Evolutionary conservation across 345 rosid genomes (phyloP).

Genomic region (Eucalyptus cloeziana): DNA sequence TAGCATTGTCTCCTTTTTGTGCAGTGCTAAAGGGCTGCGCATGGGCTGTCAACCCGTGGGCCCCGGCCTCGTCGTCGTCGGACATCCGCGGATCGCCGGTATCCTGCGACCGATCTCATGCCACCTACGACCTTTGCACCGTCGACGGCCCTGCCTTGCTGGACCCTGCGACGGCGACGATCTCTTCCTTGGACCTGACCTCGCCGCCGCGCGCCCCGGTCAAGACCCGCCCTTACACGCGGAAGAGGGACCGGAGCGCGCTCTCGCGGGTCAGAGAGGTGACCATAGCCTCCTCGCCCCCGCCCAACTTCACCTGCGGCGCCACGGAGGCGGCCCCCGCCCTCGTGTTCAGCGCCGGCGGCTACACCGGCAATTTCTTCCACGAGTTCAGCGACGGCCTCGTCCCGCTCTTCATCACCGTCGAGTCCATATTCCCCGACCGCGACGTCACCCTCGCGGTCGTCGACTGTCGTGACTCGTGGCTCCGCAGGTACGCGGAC

Average conservation of each 20-base stretch:
- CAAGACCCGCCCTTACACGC: constrained; percentile 46
- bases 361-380: constrained; percentile 57
- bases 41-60: not conserved
- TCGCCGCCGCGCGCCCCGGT: not conserved
- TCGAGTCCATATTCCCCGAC: constrained; percentile 9
- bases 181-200: constrained; percentile 8
- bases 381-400: constrained; percentile 59
- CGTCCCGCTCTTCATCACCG: constrained; percentile 58
- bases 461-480: constrained; percentile 30
- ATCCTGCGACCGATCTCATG: constrained; percentile 36
- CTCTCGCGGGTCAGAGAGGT: constrained; percentile 31
- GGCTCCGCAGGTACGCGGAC: constrained; percentile 37
- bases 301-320: constrained; percentile 4
- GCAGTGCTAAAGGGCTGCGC: not conserved
- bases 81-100: not conserved
- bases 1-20: not conserved
- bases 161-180: constrained; percentile 17
- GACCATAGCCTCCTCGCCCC: constrained; percentile 11
- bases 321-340: constrained; percentile 35
- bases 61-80: not conserved
- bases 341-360: constrained; percentile 41
- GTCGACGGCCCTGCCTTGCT: constrained; percentile 28
- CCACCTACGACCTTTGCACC: constrained; percentile 29
- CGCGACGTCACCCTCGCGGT: constrained; percentile 40
- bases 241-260: constrained; percentile 21